Evolutionary conservation across 1,284 basidiomycete species (phyloP).

Genomic region (Apiotrichum siamense): DNA sequence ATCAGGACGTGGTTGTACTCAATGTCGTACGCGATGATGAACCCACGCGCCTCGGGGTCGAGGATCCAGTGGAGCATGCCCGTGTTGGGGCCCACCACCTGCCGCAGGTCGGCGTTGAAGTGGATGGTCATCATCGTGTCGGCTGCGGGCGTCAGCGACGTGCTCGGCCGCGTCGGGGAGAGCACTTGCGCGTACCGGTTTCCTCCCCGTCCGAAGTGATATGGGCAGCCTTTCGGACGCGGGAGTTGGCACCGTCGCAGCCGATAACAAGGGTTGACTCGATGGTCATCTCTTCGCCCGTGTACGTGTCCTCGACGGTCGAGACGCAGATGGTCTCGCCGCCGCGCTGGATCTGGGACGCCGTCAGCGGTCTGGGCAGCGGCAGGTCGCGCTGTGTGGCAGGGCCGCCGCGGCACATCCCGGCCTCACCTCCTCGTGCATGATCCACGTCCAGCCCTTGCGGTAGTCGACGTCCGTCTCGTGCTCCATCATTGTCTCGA

Average conservation of each 20-base stretch:
- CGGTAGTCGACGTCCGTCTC: constrained; percentile 19
- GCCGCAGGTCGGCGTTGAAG: constrained; percentile 22
- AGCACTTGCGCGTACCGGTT: constrained; percentile 4
- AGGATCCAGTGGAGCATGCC: constrained; percentile 30
- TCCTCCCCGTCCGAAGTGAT: constrained; percentile 25
- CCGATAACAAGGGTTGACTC: constrained; percentile 20
- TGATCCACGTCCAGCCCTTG: constrained; percentile 25
- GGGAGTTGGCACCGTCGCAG: constrained; percentile 25
- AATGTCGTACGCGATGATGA: constrained; percentile 27
- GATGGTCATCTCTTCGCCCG: constrained; percentile 16
- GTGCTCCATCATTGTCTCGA: constrained; percentile 13
- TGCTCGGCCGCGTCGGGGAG: too few relatives aligned
- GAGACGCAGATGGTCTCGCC: constrained; percentile 13
- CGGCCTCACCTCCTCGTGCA: constrained; percentile 15
- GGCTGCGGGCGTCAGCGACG: constrained; percentile 2
- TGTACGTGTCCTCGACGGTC: constrained; percentile 22
- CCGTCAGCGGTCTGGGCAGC: background rate
- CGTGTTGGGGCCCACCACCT: constrained; percentile 19
- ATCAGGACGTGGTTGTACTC: constrained; percentile 26
- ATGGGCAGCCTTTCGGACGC: constrained; percentile 16
- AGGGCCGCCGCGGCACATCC: too few relatives aligned
- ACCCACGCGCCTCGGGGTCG: constrained; percentile 22
- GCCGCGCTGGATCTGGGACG: background rate
- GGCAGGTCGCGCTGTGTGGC: background rate
- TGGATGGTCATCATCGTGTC: constrained; percentile 27